Evolutionary conservation across 352 stramenopile genomes (phyloP), one percentile per base, ranked within the genome.

Genomic region (Phytophthora pini): DNA sequence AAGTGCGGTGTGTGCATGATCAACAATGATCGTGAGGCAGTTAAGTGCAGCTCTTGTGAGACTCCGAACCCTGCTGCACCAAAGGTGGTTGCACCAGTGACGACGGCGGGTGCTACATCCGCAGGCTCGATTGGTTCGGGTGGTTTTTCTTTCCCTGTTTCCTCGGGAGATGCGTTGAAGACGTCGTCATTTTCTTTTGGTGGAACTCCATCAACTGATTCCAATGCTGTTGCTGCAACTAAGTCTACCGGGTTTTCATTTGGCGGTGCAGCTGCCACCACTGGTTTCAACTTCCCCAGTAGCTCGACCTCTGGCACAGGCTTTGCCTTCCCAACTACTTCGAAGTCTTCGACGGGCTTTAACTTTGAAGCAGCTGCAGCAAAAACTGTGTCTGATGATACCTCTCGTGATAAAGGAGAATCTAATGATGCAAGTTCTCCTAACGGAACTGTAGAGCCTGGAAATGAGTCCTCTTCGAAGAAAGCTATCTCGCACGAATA

Each of bases 1-100:
- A 89, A 87, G 47, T 91, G 82, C 47, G 57, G 38, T 4, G 43
- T 65, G 22, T 91, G 82, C 56, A 78, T 88, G 61, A 64, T 87
- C 9, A 68, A 5, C 27, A 89, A 89, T 58, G 56, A 60, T 12
- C 51, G 70, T 1, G 61, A 77, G 12, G 77, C 76, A 11, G 32
- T 54, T 31, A 79, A 82, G 49, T 89, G 82, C 34, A 68, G 32
- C 6, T 68, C 82, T 26, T 90, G 81, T 53, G 79, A 87, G 29
- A 71, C 67, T 40, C 48, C 69, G 26, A 89, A 88, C 31, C 80
- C 82, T 52, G 66, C 73, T 32, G 74, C 74, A 8, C 66, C 80
- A 34, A 76, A 79, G 51, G 50, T 65, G 32, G 27, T 61, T 41
- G 38, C 38, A 45, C 47, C 76, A 49, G 45, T 60, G 15, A 65